Conservation (phyloP, 768 basidiomycete species). For the Pholiota microspora region DNA sequence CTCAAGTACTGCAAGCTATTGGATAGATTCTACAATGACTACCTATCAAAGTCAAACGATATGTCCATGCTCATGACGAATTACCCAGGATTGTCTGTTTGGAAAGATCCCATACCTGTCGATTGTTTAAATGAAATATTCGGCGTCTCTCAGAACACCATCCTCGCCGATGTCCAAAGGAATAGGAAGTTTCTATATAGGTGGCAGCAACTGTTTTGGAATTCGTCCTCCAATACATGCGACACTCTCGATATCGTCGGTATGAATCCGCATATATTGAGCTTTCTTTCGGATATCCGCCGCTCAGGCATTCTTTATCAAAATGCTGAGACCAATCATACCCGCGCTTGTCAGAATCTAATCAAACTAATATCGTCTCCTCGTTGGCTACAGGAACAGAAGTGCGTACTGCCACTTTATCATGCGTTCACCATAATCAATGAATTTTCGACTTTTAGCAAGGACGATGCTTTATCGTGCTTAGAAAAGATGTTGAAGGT, state of each 20-base stretch:
- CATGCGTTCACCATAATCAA: neutral
- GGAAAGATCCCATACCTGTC: conserved; percentile 7
- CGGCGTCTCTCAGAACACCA: neutral
- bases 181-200: conserved; percentile 4
- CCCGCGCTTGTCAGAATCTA: conserved; percentile 7
- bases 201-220: conserved; percentile 10
- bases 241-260: conserved; percentile 4
- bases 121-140: conserved; percentile 12
- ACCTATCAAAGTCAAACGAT: conserved; percentile 7
- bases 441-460: neutral
- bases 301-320: conserved; percentile 6
- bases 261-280: conserved; percentile 14
- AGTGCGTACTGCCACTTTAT: conserved; percentile 4
- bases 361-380: conserved; percentile 9
- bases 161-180: neutral
- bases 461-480: conserved; percentile 4
- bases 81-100: conserved; percentile 8
- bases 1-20: conserved; percentile 5
- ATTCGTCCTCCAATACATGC: neutral
- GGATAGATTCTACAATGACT: conserved; percentile 8
- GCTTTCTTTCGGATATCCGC: conserved; percentile 6
- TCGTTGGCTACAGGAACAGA: conserved; percentile 10
- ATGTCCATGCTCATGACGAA: conserved; percentile 3
- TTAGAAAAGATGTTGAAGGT: conserved; percentile 9
- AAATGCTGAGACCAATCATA: neutral